Base-by-base conservation (phyloP, 2,329 filamentous ascomycete genomes). In the Corinectria fuckeliana region DNA sequence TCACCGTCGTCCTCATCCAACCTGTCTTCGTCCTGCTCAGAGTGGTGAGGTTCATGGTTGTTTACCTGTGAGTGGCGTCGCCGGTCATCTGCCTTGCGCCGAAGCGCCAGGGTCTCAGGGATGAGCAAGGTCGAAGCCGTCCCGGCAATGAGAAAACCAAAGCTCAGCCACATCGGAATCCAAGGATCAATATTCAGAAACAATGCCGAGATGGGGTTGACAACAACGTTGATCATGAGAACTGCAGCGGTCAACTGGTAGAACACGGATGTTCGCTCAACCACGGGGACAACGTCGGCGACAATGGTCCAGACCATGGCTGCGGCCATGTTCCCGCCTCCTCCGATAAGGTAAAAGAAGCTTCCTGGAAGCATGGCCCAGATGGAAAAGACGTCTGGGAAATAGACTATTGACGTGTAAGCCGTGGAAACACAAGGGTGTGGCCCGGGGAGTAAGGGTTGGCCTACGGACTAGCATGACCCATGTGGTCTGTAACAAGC, bases 301-400 rank as follows among this genome's bases (percentile, higher is more conserved):
- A 81, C 57, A 34, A 78, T 73, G 7, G 81, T 83, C 67, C 74
- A 82, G 6, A 80, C 56, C 78, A 82, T 81, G 50, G 80, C 79
- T 2, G 64, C 61, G 0, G 75, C 69, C 59, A 81, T 76, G 13
- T 72, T 62, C 0, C 63, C 62, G 18, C 79, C 80, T 8, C 79
- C 78, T 1, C 81, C 80, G 47, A 82, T 72, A 50, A 82, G 66
- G 21, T 68, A 71, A 18, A 77, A 75, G 0, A 75, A 9, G 3
- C 69, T 65, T 5, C 72, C 70, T 1, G 76, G 72, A 42, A 76
- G 73, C 2, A 77, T 66, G 1, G 71, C 65, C 79, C 79, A 79
- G 21, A 80, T 64, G 1, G 77, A 76, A n/a, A 81, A 74, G 4
- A 74, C 58, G 7, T 76, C 57, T 5, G 76, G 74, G 23, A 78